Evolutionary conservation across 768 basidiomycete species (phyloP), one percentile per base, ranked within the genome.

Genomic region (Hypholoma sublateritium): DNA sequence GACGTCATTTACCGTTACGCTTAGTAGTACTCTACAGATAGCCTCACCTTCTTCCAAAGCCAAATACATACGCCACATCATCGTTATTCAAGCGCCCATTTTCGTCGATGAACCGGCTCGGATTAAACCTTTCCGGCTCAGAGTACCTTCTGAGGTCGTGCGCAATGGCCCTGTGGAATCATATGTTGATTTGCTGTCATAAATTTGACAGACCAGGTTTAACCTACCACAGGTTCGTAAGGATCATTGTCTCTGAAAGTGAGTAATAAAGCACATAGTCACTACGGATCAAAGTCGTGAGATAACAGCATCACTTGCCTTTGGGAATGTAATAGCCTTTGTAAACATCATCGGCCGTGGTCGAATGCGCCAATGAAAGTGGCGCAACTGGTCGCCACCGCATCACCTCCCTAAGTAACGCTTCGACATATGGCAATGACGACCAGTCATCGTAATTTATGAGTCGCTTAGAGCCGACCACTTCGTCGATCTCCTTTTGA

Each of bases 81-180:
- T 65, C 62, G 47, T 59, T 34, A 32, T 62, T 60, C 49, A 66
- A 35, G 43, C 53, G 58, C 49, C 67, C 59, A 53, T 64, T 55
- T 24, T 53, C 53, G 16, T 60, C 60, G 24, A 73, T 53, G 55
- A 70, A 75, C 16, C 75, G 69, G 37, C 75, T 73, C 4, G 76
- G 76, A 21, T 67, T 60, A 59, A 77, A 77, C 13, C 36, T 41
- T 12, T 70, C 62, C 14, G 77, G 74, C 16, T 76, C 62, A 3
- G 67, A 62, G 53, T 70, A 77, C 32, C 63, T 56, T 14, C 49
- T 50, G 7, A 65, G 63, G 51, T 76, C 70, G 14, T 65, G 70
- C 14, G 70, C 60, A 49, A 76, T 72, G 14, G 68, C 67, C 76
- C 70, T 68, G 19, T 28, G 17, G 25, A 35, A 16, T 17, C 3